Percentiles rank a stretch among this genome's conserved stretches.
Evolutionary conservation across 495 filamentous ascomycete genomes (phyloP).

Genomic region (Rhypophila decipiens): DNA sequence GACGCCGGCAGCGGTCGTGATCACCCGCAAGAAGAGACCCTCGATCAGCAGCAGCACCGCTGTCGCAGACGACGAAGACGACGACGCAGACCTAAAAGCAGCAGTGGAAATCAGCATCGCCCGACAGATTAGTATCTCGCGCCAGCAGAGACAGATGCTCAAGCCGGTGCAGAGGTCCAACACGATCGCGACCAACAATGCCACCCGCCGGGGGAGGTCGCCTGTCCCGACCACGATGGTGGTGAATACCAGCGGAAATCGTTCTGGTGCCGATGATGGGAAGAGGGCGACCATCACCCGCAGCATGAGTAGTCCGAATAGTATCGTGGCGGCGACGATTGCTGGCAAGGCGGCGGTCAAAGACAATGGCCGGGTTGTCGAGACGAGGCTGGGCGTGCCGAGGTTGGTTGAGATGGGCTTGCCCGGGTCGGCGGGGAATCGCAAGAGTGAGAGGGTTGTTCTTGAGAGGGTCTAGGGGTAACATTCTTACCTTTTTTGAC

Average conservation of each 20-base stretch:
- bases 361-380: slow-evolving; percentile 23
- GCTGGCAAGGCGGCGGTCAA: too few species aligned
- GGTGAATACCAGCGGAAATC: too few species aligned
- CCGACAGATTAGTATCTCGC: slow-evolving; percentile 52
- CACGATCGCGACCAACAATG: slow-evolving; percentile 3
- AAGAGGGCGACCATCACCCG: slow-evolving; percentile 6
- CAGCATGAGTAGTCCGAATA: slow-evolving; percentile 1
- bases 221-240: background rate
- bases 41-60: too few species aligned
- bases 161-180: slow-evolving; percentile 15
- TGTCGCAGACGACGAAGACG: slow-evolving; percentile 32
- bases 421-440: slow-evolving; percentile 17
- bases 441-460: slow-evolving; percentile 45
- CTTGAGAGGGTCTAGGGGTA: slow-evolving; percentile 29
- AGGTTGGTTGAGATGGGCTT: slow-evolving; percentile 22
- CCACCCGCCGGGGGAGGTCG: background rate
- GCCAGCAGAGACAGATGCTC: slow-evolving; percentile 47
- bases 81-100: slow-evolving; percentile 32
- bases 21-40: slow-evolving; percentile 19
- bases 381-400: slow-evolving; percentile 32
- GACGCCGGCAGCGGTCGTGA: too few species aligned
- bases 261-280: slow-evolving; percentile 1
- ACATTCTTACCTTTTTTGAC: too few species aligned
- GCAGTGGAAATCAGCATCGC: slow-evolving; percentile 54
- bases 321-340: slow-evolving; percentile 6